Percentiles rank a stretch among this genome's conserved stretches.
These are phyloP conservation scores for Zalaria obscura DNA, from an alignment of 2,329 filamentous ascomycete genomes.

Conservation along the genomic window DNA sequence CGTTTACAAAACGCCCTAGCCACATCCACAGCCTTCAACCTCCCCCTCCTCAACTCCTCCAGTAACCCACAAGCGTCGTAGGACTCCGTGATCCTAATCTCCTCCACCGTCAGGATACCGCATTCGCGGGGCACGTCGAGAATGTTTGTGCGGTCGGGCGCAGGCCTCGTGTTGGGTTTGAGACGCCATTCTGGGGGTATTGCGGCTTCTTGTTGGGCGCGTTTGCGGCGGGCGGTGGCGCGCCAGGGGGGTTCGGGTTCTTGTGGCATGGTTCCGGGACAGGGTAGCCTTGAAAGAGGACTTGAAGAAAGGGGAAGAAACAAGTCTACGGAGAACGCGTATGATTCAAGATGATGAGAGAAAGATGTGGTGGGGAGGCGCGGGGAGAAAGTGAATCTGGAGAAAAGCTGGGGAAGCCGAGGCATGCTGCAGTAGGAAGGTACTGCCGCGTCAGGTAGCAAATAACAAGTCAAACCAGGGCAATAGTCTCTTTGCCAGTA, in stretches of 20 bases:
- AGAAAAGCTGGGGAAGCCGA: no score
- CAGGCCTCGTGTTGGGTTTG: conserved; percentile 10
- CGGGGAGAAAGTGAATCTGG: no score
- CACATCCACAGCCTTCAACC: conserved; percentile 12
- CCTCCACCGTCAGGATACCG: conserved; percentile 34
- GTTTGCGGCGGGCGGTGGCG: conserved; percentile 26
- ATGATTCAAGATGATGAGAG: no score
- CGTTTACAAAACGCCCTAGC: conserved; percentile 26
- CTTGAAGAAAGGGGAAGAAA: no score
- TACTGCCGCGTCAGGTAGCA: no score
- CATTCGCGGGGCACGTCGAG: conserved; percentile 37
- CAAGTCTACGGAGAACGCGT: no score
- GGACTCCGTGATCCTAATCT: conserved; percentile 41
- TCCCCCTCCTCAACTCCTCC: conserved; percentile 18
- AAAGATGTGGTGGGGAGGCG: no score
- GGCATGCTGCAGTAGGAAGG: no score
- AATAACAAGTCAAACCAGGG: no score
- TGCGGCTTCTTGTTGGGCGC: conserved; percentile 23
- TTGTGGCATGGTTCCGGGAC: no score
- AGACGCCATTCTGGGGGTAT: conserved; percentile 33
- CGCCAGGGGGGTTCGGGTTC: conserved; percentile 17
- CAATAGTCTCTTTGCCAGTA: no score
- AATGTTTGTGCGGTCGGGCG: conserved; percentile 19
- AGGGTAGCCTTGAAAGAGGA: no score
- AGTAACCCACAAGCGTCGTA: conserved; percentile 32